Evolutionary conservation across 257 asterid genomes (phyloP).

Genomic region (Craterostigma plantagineum): DNA sequence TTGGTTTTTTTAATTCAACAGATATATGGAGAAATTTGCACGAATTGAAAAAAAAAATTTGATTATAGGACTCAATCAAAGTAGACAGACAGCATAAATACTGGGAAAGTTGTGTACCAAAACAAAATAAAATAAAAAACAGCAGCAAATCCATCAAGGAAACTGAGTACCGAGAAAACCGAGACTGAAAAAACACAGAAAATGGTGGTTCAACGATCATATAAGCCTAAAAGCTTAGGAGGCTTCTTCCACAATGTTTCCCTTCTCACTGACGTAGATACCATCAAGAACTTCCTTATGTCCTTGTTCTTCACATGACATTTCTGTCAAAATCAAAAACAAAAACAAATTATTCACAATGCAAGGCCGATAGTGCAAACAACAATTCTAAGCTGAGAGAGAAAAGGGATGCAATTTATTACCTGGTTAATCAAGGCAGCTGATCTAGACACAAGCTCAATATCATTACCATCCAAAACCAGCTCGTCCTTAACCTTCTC

Average conservation of each 20-base stretch:
- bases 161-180: no score
- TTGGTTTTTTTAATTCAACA: no score
- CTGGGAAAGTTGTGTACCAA: no score
- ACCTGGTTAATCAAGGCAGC: slow-evolving; percentile 46
- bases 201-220: no score
- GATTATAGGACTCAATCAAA: no score
- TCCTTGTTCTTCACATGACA: slow-evolving; percentile 94
- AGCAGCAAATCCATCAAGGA: no score
- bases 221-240: slow-evolving; percentile 6
- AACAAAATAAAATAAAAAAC: no score
- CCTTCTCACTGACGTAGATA: slow-evolving; percentile 80
- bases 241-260: slow-evolving; percentile 43
- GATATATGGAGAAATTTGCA: no score
- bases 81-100: no score
- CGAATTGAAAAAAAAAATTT: no score
- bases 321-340: slow-evolving; percentile 26
- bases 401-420: neutral
- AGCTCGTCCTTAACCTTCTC: slow-evolving; percentile 47
- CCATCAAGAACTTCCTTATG: slow-evolving; percentile 82
- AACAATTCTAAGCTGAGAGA: neutral
- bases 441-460: slow-evolving; percentile 43
- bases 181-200: no score
- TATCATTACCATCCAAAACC: slow-evolving; percentile 33
- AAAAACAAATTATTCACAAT: neutral
- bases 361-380: slow-evolving; percentile 1